Evolutionary conservation across 768 basidiomycete species (phyloP).

Genomic region (Auricularia cornea): DNA sequence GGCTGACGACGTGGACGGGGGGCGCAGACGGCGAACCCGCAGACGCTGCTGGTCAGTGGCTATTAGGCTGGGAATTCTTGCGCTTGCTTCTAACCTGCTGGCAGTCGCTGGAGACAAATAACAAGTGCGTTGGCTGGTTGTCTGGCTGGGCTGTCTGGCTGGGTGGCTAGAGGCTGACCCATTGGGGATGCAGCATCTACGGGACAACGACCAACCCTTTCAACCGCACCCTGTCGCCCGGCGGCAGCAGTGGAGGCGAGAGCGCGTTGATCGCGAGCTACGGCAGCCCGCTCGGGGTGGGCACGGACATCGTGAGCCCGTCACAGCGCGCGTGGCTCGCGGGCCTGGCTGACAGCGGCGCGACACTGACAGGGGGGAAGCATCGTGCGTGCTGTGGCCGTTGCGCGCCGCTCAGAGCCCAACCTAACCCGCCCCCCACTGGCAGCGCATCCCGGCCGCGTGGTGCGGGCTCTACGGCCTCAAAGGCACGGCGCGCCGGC

Average conservation of each 20-base stretch:
- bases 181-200: too few relatives aligned
- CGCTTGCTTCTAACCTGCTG: constrained; percentile 12
- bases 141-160: too few relatives aligned
- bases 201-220: constrained; percentile 38
- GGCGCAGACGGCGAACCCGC: constrained; percentile 34
- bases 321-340: neutral
- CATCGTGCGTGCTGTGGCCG: constrained; percentile 22
- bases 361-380: constrained; percentile 39
- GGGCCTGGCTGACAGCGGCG: neutral
- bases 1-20: neutral
- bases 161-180: too few relatives aligned
- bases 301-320: constrained; percentile 33
- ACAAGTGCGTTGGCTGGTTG: constrained; percentile 32
- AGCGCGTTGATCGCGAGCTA: constrained; percentile 36
- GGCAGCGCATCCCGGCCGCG: constrained; percentile 34
- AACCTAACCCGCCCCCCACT: neutral
- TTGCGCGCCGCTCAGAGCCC: constrained; percentile 1
- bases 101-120: constrained; percentile 46
- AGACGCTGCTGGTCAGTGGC: constrained; percentile 39
- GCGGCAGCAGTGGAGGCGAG: constrained; percentile 44
- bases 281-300: constrained; percentile 33
- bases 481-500: constrained; percentile 42
- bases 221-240: constrained; percentile 35
- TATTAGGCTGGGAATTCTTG: constrained; percentile 8
- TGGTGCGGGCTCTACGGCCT: constrained; percentile 36